phyloP scores from a whole-genome alignment of 1,284 basidiomycete species.

The Austroboletus novae-zelandiae region DNA sequence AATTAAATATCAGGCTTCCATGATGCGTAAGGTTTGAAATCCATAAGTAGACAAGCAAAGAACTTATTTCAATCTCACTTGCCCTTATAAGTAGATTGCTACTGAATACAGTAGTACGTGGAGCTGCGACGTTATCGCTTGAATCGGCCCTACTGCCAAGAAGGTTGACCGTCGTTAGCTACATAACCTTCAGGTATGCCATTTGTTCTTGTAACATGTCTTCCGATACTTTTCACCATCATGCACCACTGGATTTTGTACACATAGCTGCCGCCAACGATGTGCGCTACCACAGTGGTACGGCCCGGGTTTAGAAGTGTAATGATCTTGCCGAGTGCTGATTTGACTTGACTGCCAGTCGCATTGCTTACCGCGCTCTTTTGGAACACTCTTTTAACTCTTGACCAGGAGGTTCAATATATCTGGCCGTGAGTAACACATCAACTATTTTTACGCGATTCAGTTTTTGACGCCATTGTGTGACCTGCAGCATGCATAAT shows the following conservation, averaged over 20 bases:
- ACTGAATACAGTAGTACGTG: too few relatives aligned
- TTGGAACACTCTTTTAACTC: neutral
- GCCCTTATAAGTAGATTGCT: too few relatives aligned
- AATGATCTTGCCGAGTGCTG: neutral
- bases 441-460: neutral
- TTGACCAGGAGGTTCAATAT: neutral
- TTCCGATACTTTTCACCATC: too few relatives aligned
- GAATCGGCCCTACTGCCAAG: too few relatives aligned
- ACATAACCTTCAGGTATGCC: too few relatives aligned
- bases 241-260: neutral
- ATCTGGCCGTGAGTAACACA: neutral
- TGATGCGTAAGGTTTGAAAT: too few relatives aligned
- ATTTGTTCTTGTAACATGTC: too few relatives aligned
- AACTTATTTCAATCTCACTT: too few relatives aligned
- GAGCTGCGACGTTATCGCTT: too few relatives aligned
- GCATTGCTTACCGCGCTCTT: neutral
- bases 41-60: too few relatives aligned
- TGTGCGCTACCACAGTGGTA: conserved; percentile 18
- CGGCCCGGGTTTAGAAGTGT: neutral
- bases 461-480: neutral
- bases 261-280: neutral
- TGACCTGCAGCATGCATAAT: neutral
- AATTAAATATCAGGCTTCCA: too few relatives aligned
- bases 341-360: neutral
- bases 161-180: too few relatives aligned